Base-by-base conservation (phyloP, 306 rosid genomes). In the Pachyrhizus erosus region DNA sequence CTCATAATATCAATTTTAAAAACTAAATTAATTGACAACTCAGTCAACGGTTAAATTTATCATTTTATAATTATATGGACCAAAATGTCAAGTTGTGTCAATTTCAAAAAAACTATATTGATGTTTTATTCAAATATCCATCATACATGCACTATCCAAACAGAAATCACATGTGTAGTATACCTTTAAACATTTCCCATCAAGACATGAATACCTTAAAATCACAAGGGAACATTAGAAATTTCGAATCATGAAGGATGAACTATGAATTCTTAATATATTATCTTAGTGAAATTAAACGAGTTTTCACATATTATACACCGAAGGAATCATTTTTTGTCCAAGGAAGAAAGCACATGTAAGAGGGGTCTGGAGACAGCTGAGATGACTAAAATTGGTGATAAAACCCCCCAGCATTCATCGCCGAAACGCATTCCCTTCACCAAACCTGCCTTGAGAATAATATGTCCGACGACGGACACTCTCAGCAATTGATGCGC, bases 401-500 rank as follows among this genome's bases (percentile, higher is more conserved):
- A 74, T 48, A 57, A 81, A 51, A 64, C 67, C 81, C 77, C 26
- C 34, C 14, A 73, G 17, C 20, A 34, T 52, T 52, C 83, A 93
- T 60, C 97, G 89, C 69, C 97, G 79, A 83, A 93, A 93, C 64
- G 97, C 97, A 89, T 90, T 87, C 79, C 88, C 88, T 55, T 91
- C 93, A 27, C 73, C 91, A 54, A 94, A 90, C 81, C 89, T 85
- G 40, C 93, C 93, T 84, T 93, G 98, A 10, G 89, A 90, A 86
- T 93, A 95, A 81, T 95, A 90, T n/a, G 97, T 87, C 75, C 98
- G 89, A 13, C 99, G 91, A 48, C 98, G 97, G 54, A 96, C 96
- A 86, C 98, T 93, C 89, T 96, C 99, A 23, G 92, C 97, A 77
- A 96, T 96, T 23, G 98, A 89, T 69, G 91, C 45, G 84, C 98